A percentile compares a stretch with the other conserved stretches of the same genome.
Evolutionary conservation across 2,329 filamentous ascomycete species (phyloP).

Genomic region (Xylariaceae sp.): DNA sequence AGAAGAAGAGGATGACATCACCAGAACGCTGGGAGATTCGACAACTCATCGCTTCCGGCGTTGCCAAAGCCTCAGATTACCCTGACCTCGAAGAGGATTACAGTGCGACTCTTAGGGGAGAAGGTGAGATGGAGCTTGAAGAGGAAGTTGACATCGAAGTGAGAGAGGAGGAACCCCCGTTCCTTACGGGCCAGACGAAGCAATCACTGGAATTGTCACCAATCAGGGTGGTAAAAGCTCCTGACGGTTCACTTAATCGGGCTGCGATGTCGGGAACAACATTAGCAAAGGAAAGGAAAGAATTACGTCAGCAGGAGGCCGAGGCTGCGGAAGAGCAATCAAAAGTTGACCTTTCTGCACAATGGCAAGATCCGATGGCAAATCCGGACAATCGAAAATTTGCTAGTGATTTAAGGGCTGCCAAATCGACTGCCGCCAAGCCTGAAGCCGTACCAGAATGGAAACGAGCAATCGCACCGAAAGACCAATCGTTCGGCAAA

Average conservation of each 20-base stretch:
- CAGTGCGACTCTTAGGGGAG: conserved; percentile 81
- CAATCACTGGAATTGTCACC: conserved; percentile 93
- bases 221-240: conserved; percentile 94
- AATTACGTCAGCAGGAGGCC: conserved; percentile 84
- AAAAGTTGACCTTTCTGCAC: conserved; percentile 80
- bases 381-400: conserved; percentile 84
- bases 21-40: conserved; percentile 97
- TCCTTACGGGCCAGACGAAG: conserved; percentile 93
- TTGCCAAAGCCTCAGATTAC: conserved; percentile 89
- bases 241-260: conserved; percentile 96
- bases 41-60: conserved; percentile 93
- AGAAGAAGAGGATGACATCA: conserved; percentile 92
- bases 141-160: conserved; percentile 98
- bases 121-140: conserved; percentile 87
- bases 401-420: conserved; percentile 78
- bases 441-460: conserved; percentile 82
- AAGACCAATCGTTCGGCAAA: conserved; percentile 80
- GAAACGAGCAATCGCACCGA: conserved; percentile 81
- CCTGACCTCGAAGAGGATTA: conserved; percentile 95
- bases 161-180: conserved; percentile 92
- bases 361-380: conserved; percentile 98
- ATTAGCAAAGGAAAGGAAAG: conserved; percentile 86
- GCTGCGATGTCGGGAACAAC: conserved; percentile 92
- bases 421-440: conserved; percentile 60
- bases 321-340: conserved; percentile 75